Evolutionary conservation across 306 rosid genomes (phyloP), one percentile per base, ranked within the genome.

Genomic region (Prunus fruticosa): DNA sequence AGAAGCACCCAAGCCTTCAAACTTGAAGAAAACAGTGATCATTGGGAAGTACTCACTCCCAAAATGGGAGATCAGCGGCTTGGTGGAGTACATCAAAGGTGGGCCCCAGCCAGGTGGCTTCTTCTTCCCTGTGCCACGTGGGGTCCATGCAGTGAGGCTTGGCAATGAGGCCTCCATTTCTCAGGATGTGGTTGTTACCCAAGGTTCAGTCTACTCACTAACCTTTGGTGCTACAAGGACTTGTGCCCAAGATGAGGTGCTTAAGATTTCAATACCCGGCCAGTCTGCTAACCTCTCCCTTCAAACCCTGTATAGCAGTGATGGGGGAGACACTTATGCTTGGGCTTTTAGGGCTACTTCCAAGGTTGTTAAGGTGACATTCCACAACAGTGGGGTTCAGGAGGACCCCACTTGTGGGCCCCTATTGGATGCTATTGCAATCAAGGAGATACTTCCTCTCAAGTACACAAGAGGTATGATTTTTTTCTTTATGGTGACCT

Each of bases 331-430:
- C 54, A 78, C 84, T 15, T 88, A 88, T 27, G 90, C 87, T 20
- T 78, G 78, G 80, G 81, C 88, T 8, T 88, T 88, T 45, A 75
- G 64, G 75, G 80, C 90, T 0, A 14, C n/a, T 19, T 32, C 72
- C 5, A 66, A 67, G 22, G 50, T 75, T 47, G 87, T 82, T 5
- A 88, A 73, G 57, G 45, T 86, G 20, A 82, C 84, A 3, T 86
- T 88, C 47, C 87, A 80, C n/a, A 88, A 88, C 67, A 81, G 81
- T 23, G 88, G 92, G 15, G 10, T 84, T 66, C 88, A 86, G 34
- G 92, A 86, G 46, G 87, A 86, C 58, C 90, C 92, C 30, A 27
- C 78, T 28, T 88, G 92, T 76, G 92, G 92, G 3, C 90, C 92
- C 32, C 84, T 88, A 32, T 72, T 88, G 83, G 90, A 86, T 80